Base-by-base conservation (phyloP, 768 basidiomycete species). In the Suillus subalutaceus region DNA sequence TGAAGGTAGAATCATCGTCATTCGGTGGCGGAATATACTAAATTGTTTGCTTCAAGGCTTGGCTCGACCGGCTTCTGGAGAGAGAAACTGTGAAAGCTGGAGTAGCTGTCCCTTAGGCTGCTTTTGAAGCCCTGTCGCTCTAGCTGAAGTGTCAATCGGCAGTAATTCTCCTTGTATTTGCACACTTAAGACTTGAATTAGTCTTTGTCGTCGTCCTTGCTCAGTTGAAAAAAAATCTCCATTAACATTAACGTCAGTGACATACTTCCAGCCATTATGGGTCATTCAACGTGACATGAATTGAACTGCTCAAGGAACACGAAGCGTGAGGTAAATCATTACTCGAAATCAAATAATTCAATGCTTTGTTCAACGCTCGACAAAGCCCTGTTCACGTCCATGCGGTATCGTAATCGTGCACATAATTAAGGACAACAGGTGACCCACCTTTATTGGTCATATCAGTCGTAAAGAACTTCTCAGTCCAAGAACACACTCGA, bases 1-100 rank as follows among this genome's bases (percentile, higher is more conserved):
- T 92, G 63, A 86, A 87, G 81, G 89, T 83, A 52, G 69, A 66
- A 13, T 16, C 10, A 20, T n/a, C 23, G 38, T 60, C 15, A 57
- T 65, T 2, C 35, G 13, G 16, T 12, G 13, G 10, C 8, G 20
- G 35, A 13, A 6, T 44, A n/a, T 23, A 1, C 8, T 35, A 37
- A 67, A 57, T 0, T 32, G 67, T 20, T 66, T 4, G 9, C 0
- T 30, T 6, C 16, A 32, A 77, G 75, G 77, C 72, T 9, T 78
- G 77, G 77, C 55, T 77, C 46, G 70, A 78, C 18, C 75, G 75
- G 8, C 65, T 78, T 30, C 1, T 62, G 13, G 66, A 52, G 38
- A 69, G 77, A 46, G 66, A 74, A 4, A 69, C 62, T 0, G 75
- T 77, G 16, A n/a, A 48, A 40, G 70, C 73, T 32, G 75, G 75